Evolutionary conservation across 164 flowering plant species (phyloP), one percentile per base, ranked within the genome.

Genomic region (Chimonanthus salicifolius): DNA sequence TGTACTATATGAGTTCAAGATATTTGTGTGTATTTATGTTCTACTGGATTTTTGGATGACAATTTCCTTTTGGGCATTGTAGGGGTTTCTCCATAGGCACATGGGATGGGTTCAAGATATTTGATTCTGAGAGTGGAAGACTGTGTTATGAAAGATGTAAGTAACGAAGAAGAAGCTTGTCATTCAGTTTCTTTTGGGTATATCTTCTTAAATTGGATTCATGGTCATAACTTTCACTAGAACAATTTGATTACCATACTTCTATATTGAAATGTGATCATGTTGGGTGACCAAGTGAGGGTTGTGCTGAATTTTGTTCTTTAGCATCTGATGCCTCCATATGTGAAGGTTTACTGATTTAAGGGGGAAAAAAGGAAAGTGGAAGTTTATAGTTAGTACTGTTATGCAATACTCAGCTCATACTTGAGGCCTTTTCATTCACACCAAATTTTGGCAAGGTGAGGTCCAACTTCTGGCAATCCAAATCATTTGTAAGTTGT

Each of bases 41-140:
- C 16, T 2, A 3, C n/a, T 8, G 16, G 10, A n/a, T 54, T 54
- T 54, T 11, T 54, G n/a, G 60, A 13, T 54, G 60, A 54, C 60
- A 54, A 54, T 11, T 54, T 54, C 60, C 11, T 49, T 47, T 8
- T 10, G 60, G 45, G 6, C 7, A 20, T 51, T 54, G 72, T 84
- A 94, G 98, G 76, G 87, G 88, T 54, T 91, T 94, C 78, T 90
- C 90, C 4, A 81, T 94, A 48, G 93, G 92, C 16, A 87, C 92
- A 6, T 86, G 76, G 77, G 89, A 88, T 72, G 97, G 97, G 7
- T 86, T 94, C 86, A 88, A 78, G 80, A 82, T 94, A 20, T 92
- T 92, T 67, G 92, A 91, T 77, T 85, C 88, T 1, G 83, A 80
- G 50, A 85, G 88, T 0, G 95, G 94, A 10, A 85, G 88, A 54